phyloP scores from a whole-genome alignment of 83 land plant species.

The Diphasiastrum complanatum region DNA sequence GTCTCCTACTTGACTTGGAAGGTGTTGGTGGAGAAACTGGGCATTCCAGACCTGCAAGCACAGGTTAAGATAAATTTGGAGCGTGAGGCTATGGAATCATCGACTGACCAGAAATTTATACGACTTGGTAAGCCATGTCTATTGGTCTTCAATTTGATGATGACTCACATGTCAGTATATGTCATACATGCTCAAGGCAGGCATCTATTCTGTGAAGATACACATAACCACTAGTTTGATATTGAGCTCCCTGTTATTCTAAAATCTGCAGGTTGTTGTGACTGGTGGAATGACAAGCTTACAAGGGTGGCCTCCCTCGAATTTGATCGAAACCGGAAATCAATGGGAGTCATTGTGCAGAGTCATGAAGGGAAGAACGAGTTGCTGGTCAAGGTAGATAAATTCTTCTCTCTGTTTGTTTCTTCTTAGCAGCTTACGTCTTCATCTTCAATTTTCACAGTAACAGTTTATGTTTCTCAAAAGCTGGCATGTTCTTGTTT shows the following conservation, averaged over 20 bases:
- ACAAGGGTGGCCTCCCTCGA: constrained; percentile 66
- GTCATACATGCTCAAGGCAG: background rate
- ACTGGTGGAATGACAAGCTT: constrained; percentile 48
- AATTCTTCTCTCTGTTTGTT: background rate
- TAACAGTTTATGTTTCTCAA: too few species aligned
- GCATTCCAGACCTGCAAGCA: constrained; percentile 47
- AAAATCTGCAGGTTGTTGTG: constrained; percentile 51
- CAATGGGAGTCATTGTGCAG: constrained; percentile 79
- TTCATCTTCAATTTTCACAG: too few species aligned
- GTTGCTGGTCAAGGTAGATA: constrained; percentile 73
- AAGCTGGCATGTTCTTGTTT: background rate
- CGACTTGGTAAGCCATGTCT: background rate
- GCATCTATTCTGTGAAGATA: background rate
- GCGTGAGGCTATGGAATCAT: constrained; percentile 36
- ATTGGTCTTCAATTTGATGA: too few species aligned
- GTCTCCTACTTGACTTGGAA: constrained; percentile 15
- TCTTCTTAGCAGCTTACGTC: background rate
- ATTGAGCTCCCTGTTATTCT: background rate
- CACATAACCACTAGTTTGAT: background rate
- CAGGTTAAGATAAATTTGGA: constrained; percentile 20
- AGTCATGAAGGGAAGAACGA: constrained; percentile 44
- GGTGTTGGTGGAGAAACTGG: constrained; percentile 91
- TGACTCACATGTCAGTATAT: background rate
- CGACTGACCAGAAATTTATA: constrained; percentile 34
- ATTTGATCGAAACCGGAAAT: constrained; percentile 83